Conservation (phyloP, 139 green algal genomes). For the Chlorella sorokiniana region DNA sequence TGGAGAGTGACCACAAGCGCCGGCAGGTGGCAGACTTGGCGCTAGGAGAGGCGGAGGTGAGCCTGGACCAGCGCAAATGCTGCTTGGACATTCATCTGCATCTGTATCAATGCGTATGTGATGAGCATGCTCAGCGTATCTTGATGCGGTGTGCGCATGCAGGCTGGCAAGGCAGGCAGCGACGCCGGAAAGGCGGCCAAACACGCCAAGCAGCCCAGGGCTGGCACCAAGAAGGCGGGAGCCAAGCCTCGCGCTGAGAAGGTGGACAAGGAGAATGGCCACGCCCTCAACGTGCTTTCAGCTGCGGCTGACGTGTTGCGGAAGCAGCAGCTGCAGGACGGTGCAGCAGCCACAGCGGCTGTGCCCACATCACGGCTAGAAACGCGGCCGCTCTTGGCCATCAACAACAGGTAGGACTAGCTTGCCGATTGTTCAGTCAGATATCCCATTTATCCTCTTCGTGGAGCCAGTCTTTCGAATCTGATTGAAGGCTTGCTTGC, state of each 20-base stretch:
- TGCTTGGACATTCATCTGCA: background rate
- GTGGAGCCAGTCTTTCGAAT: too few relatives aligned
- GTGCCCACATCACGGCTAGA: background rate
- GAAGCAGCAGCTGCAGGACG: background rate
- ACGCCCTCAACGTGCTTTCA: background rate
- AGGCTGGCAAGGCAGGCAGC: background rate
- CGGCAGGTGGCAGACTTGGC: background rate
- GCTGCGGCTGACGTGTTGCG: background rate
- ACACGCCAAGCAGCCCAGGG: background rate
- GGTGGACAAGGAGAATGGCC: background rate
- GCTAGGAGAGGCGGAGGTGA: background rate
- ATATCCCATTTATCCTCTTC: too few relatives aligned
- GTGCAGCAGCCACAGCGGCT: background rate
- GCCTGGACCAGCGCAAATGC: background rate
- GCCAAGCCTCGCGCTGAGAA: background rate
- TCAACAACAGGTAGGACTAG: background rate
- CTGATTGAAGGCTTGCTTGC: background rate
- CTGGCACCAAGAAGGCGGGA: background rate
- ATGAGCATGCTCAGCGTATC: background rate
- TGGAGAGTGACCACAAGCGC: slow-evolving; percentile 1
- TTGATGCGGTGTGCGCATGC: background rate
- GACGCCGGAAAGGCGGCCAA: background rate
- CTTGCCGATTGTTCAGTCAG: background rate
- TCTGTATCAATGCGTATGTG: background rate
- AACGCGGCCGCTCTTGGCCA: slow-evolving; percentile 8